phyloP scores from a whole-genome alignment of 2,329 filamentous ascomycete genomes.

The Elsinoe perseae region DNA sequence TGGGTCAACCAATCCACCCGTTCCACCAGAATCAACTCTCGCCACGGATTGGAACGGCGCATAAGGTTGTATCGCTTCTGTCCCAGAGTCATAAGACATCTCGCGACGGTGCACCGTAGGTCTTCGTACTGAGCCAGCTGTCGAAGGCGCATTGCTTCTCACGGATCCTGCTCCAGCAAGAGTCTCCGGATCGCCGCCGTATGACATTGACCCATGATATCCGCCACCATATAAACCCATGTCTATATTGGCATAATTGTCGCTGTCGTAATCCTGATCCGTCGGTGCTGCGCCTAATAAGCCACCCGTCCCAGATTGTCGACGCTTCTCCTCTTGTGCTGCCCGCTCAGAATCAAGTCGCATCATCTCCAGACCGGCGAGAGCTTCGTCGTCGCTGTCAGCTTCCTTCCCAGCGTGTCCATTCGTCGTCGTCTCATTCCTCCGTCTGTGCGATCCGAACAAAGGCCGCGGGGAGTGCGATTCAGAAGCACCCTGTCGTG shows the following conservation, averaged over 20 bases:
- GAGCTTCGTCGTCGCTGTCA: slow-evolving; percentile 81
- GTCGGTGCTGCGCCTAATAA: slow-evolving; percentile 38
- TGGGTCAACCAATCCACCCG: slow-evolving; percentile 78
- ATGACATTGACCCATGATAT: slow-evolving; percentile 54
- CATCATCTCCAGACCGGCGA: slow-evolving; percentile 76
- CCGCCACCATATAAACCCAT: slow-evolving; percentile 67
- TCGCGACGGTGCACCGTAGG: slow-evolving; percentile 35
- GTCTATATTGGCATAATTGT: slow-evolving; percentile 60
- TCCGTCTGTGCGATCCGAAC: slow-evolving; percentile 18
- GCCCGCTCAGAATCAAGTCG: slow-evolving; percentile 71
- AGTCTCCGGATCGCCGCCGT: slow-evolving; percentile 46
- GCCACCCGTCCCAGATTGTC: slow-evolving; percentile 50
- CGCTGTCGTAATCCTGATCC: slow-evolving; percentile 56
- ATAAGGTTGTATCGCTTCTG: slow-evolving; percentile 51
- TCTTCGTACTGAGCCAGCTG: slow-evolving; percentile 39
- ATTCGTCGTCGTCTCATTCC: slow-evolving; percentile 30
- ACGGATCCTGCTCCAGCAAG: slow-evolving; percentile 30
- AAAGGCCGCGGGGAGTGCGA: slow-evolving; percentile 20
- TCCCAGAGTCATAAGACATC: slow-evolving; percentile 37
- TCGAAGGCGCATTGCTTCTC: slow-evolving; percentile 34
- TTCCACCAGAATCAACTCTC: slow-evolving; percentile 77
- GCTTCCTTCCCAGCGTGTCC: slow-evolving; percentile 47
- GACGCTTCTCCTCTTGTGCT: slow-evolving; percentile 45
- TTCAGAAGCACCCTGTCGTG: neutral
- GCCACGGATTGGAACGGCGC: slow-evolving; percentile 52